A percentile compares a stretch with the other conserved stretches of the same genome.
These are phyloP conservation scores for Mortierella sp. DNA, from an alignment of 371 early-diverging fungal genomes.

Conservation along the genomic window DNA sequence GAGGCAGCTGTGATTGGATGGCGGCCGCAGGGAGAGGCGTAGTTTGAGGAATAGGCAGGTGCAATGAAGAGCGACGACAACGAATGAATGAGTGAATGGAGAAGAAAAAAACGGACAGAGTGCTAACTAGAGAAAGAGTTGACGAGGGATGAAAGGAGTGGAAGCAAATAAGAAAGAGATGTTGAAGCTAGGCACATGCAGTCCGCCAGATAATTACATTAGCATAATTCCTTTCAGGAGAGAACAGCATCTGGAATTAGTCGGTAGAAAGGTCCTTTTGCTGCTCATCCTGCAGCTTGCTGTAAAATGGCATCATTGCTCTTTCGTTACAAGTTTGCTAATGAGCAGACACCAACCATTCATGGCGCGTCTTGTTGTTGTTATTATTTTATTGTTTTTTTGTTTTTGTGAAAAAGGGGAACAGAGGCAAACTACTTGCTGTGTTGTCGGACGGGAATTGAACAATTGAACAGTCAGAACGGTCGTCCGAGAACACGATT, in stretches of 20 bases:
- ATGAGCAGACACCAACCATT: not conserved
- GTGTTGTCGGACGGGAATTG: not conserved
- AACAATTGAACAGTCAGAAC: not conserved
- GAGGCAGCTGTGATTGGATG: not conserved
- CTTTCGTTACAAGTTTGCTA: not conserved
- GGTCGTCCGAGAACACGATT: not conserved
- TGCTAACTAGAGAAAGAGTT: too few species aligned
- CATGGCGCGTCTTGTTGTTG: too few species aligned
- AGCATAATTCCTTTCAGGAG: not conserved
- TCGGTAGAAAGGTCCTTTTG: not conserved
- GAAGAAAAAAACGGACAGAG: not conserved
- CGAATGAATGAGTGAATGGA: not conserved
- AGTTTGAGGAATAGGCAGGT: not conserved
- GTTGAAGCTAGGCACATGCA: not conserved
- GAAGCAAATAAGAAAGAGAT: not conserved
- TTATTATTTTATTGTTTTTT: not conserved
- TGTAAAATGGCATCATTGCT: slow-evolving; percentile 6
- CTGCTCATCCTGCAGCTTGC: not conserved
- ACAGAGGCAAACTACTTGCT: not conserved
- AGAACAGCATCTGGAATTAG: slow-evolving; percentile 1
- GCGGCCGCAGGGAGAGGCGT: not conserved
- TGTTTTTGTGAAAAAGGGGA: not conserved
- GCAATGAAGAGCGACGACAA: not conserved
- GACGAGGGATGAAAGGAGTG: not conserved
- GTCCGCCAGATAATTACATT: not conserved